Percentiles rank a stretch among this genome's conserved stretches.
Conservation (phyloP, 805 yeast species). For the Metschnikowia amazonensis region DNA sequence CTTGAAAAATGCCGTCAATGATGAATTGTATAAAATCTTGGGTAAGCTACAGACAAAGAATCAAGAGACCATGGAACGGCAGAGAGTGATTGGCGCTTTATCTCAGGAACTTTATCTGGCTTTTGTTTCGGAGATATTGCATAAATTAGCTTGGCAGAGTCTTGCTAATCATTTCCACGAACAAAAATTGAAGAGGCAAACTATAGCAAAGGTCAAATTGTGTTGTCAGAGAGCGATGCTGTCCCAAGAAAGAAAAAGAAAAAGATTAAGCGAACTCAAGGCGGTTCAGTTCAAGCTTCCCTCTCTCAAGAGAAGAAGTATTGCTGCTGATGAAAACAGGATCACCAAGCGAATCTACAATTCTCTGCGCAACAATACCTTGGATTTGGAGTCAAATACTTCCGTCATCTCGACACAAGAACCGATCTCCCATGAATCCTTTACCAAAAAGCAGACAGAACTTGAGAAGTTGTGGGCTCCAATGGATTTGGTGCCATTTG, state of each 20-base stretch:
- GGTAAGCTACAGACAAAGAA: constrained; percentile 24
- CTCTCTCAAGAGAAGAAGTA: constrained; percentile 17
- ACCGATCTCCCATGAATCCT: not conserved
- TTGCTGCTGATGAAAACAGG: not conserved
- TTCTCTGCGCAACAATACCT: not conserved
- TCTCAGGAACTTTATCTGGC: constrained; percentile 54
- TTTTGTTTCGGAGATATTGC: constrained; percentile 56
- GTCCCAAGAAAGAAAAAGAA: constrained; percentile 27
- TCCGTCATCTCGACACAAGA: not conserved
- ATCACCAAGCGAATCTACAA: not conserved
- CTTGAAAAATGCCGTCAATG: constrained; percentile 19
- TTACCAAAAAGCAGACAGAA: constrained; percentile 28
- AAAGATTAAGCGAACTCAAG: constrained; percentile 32
- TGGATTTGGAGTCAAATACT: not conserved
- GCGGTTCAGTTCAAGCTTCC: constrained; percentile 23
- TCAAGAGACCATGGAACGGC: constrained; percentile 21
- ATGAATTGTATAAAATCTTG: constrained; percentile 25
- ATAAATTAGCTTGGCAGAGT: constrained; percentile 37
- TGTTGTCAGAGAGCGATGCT: constrained; percentile 21
- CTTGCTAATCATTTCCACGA: constrained; percentile 43
- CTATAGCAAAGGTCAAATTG: constrained; percentile 29
- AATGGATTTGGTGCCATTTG: constrained; percentile 34
- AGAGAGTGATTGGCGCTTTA: constrained; percentile 32
- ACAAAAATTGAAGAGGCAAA: constrained; percentile 25
- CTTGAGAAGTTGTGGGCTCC: constrained; percentile 48